A percentile compares a stretch with the other conserved stretches of the same genome.
phyloP scores from a whole-genome alignment of 2,329 filamentous ascomycete genomes.

The Chaetomiaceae sp. region DNA sequence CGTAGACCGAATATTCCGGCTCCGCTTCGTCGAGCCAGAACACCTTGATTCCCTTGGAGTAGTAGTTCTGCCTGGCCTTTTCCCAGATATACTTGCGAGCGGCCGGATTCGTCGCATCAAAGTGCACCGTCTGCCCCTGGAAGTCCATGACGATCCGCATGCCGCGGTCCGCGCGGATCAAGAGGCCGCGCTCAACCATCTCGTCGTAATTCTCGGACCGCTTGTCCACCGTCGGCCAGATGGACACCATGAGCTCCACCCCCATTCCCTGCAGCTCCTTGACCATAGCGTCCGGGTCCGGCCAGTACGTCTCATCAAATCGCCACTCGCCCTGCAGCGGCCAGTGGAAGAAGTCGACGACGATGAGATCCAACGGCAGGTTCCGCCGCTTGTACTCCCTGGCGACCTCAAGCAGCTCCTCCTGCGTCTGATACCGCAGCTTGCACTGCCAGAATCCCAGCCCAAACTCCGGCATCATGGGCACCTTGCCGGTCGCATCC shows the following conservation, averaged over 20 bases:
- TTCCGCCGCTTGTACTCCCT: conserved; percentile 6
- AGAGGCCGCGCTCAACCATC: conserved; percentile 5
- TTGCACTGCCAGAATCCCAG: conserved; percentile 13
- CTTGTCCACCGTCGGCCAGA: conserved; percentile 13
- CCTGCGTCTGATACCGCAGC: conserved; percentile 11
- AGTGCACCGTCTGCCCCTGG: conserved; percentile 7
- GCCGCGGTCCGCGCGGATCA: conserved; percentile 1
- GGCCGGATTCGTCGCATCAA: conserved; percentile 8
- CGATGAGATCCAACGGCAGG: conserved; percentile 5
- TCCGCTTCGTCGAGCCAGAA: conserved; percentile 15
- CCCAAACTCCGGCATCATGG: conserved; percentile 7
- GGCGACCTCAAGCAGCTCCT: conserved; percentile 6
- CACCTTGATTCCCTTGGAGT: conserved; percentile 6
- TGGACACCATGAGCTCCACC: conserved; percentile 12
- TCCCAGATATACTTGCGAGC: conserved; percentile 4
- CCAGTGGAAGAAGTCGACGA: conserved; percentile 10
- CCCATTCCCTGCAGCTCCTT: conserved; percentile 4
- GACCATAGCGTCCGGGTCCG: conserved; percentile 10
- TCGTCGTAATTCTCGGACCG: conserved; percentile 12
- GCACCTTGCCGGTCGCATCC: conserved; percentile 2
- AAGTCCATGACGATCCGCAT: conserved; percentile 5
- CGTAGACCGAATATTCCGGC: conserved; percentile 8
- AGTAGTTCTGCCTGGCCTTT: conserved; percentile 9
- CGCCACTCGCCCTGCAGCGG: conserved; percentile 2
- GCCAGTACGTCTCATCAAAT: conserved; percentile 11